A percentile compares a stretch with the other conserved stretches of the same genome.
Conservation (phyloP, 2,329 filamentous ascomycete species). For the Xylaria hypoxylon region DNA sequence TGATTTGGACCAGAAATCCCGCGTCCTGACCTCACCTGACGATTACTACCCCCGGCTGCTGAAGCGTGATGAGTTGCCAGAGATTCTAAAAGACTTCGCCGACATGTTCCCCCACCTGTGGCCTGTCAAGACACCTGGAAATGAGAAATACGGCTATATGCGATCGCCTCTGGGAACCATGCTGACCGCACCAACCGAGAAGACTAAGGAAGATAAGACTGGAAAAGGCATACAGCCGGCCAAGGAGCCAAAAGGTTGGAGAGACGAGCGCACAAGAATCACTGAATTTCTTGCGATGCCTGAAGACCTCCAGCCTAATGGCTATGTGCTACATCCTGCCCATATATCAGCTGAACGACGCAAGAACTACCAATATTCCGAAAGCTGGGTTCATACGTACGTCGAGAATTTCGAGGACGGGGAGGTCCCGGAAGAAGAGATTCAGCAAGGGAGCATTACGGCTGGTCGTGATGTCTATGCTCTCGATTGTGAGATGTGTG, state of each 20-base stretch:
- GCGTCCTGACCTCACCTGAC: slow-evolving; percentile 62
- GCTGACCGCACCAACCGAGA: slow-evolving; percentile 78
- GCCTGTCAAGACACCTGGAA: slow-evolving; percentile 88
- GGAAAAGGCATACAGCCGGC: slow-evolving; percentile 70
- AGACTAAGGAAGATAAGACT: slow-evolving; percentile 73
- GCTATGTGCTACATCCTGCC: slow-evolving; percentile 86
- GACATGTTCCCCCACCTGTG: slow-evolving; percentile 89
- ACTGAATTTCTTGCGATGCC: slow-evolving; percentile 79
- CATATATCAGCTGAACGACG: slow-evolving; percentile 72
- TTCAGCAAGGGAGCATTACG: slow-evolving; percentile 85
- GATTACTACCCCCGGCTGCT: slow-evolving; percentile 70
- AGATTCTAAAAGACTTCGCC: slow-evolving; percentile 73
- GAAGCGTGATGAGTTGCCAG: slow-evolving; percentile 62
- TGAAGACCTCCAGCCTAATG: slow-evolving; percentile 82
- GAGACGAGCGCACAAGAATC: slow-evolving; percentile 82
- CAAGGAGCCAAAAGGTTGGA: slow-evolving; percentile 73
- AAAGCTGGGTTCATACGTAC: slow-evolving; percentile 86
- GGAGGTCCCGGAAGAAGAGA: slow-evolving; percentile 73
- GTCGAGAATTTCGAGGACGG: slow-evolving; percentile 76
- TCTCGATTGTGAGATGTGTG: slow-evolving; percentile 97
- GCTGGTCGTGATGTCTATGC: slow-evolving; percentile 82
- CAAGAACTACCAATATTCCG: slow-evolving; percentile 64
- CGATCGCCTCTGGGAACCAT: slow-evolving; percentile 90
- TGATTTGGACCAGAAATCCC: slow-evolving; percentile 50
- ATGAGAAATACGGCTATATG: slow-evolving; percentile 82